Evolutionary conservation across 202 grass and related monocot species (phyloP).

Genomic region (Hordeum pubiflorum): DNA sequence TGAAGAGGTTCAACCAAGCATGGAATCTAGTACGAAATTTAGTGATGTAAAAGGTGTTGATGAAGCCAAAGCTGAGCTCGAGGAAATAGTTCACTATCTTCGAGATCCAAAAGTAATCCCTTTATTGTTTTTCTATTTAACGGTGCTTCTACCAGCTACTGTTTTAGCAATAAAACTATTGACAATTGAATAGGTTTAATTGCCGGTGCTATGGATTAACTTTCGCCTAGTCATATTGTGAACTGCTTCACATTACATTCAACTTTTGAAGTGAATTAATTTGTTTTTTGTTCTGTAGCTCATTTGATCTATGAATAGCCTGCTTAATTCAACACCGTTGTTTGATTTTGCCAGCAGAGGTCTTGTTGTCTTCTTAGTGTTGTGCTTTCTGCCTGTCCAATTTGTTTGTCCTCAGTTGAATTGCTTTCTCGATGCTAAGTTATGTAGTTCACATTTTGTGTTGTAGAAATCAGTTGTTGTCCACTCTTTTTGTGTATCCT

Average conservation of each 20-base stretch:
- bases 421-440: background rate
- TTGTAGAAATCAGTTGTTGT: background rate
- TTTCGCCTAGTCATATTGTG: background rate
- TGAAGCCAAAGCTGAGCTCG: conserved; percentile 94
- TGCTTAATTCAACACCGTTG: background rate
- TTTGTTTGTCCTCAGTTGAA: background rate
- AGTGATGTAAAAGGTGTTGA: conserved; percentile 98
- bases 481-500: background rate
- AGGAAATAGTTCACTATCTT: conserved; percentile 97
- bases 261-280: background rate
- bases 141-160: background rate
- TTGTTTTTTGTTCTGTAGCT: background rate
- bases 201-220: background rate
- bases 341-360: background rate
- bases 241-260: background rate
- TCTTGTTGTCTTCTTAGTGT: background rate
- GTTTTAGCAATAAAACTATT: background rate
- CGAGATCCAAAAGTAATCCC: conserved; percentile 82
- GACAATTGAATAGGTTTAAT: background rate
- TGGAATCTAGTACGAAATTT: conserved; percentile 92
- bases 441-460: background rate
- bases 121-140: background rate
- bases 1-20: conserved; percentile 90
- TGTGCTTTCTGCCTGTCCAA: background rate
- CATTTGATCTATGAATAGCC: background rate